Evolutionary conservation across 805 yeast genomes (phyloP), one percentile per base, ranked within the genome.

Genomic region (Kluyveromyces lactis): DNA sequence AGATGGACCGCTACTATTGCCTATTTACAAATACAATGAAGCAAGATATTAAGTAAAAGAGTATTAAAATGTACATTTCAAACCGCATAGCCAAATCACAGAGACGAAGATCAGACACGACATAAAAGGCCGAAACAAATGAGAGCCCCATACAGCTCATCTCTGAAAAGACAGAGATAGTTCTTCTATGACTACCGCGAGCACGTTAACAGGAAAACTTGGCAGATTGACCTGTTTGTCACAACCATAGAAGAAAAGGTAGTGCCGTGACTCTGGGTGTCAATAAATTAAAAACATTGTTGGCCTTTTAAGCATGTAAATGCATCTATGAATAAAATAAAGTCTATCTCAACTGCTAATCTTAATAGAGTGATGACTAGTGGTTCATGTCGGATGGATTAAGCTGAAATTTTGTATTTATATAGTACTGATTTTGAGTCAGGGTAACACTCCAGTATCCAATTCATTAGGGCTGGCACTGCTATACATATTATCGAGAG

Each of bases 181-280:
- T 76, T 66, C 42, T 64, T 84, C 89, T 84, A 73, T 82, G 92
- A 83, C 84, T 68, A 66, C 83, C 92, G 92, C 92, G 89, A 84
- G 95, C 95, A 84, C 95, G 85, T 73, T 73, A 66, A 46, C 42
- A 42, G 39, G 44, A 44, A 36, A 34, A 41, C 45, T 40, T 45
- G 45, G 43, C 42, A 46, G 43, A 41, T 46, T 32, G 40, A 23
- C 36, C 39, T 29, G 29, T 31, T 34, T 42, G 46, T 33, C 41
- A 39, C 46, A 38, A 39, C 41, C 43, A 43, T 38, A 30, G 42
- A 39, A 31, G 43, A 32, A 33, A 37, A 23, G 49, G 43, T 44
- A 63, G 61, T 56, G 62, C 67, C 71, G 72, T 68, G 72, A 68
- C 72, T 68, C 72, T 68, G 90, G 92, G 90, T 80, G 89, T 83